phyloP scores from a whole-genome alignment of 2,329 filamentous ascomycete genomes.

The Aspergillus sp. region DNA sequence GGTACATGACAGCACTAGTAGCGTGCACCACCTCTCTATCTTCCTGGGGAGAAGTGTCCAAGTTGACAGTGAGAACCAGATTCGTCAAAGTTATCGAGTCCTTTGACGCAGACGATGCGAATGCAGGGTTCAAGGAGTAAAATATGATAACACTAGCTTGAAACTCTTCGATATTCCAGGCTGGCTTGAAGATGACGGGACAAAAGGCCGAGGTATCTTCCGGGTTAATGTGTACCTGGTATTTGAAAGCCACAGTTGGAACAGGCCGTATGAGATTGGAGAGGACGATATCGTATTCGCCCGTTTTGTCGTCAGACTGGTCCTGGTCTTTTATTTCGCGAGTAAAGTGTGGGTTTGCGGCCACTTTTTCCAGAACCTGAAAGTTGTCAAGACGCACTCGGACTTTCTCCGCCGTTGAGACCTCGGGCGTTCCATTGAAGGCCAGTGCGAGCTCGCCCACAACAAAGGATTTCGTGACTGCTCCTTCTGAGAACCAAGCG shows the following conservation, averaged over 20 bases:
- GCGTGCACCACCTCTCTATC: constrained; percentile 47
- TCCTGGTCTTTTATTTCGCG: constrained; percentile 56
- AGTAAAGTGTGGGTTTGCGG: constrained; percentile 90
- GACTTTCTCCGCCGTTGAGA: constrained; percentile 54
- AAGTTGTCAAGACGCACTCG: constrained; percentile 88
- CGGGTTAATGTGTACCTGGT: constrained; percentile 77
- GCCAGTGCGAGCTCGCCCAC: constrained; percentile 88
- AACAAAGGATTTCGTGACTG: constrained; percentile 72
- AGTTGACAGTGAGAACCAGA: constrained; percentile 68
- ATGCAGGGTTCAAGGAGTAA: constrained; percentile 80
- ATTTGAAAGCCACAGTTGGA: constrained; percentile 82
- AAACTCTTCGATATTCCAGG: constrained; percentile 81
- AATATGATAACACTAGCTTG: constrained; percentile 86
- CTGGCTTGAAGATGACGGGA: constrained; percentile 73
- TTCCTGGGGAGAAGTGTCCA: constrained; percentile 47
- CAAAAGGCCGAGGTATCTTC: constrained; percentile 62
- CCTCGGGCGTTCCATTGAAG: constrained; percentile 61
- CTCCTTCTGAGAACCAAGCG: constrained; percentile 77
- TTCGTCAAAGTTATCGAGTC: constrained; percentile 69
- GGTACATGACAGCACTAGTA: constrained; percentile 51
- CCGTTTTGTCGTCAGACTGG: constrained; percentile 63
- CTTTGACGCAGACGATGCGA: constrained; percentile 48
- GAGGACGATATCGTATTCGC: constrained; percentile 79
- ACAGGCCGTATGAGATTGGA: constrained; percentile 69
- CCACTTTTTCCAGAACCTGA: constrained; percentile 83